Evolutionary conservation across 176 grass and related monocot genomes (phyloP), one percentile per base, ranked within the genome.

Genomic region (Lolium multiflorum): DNA sequence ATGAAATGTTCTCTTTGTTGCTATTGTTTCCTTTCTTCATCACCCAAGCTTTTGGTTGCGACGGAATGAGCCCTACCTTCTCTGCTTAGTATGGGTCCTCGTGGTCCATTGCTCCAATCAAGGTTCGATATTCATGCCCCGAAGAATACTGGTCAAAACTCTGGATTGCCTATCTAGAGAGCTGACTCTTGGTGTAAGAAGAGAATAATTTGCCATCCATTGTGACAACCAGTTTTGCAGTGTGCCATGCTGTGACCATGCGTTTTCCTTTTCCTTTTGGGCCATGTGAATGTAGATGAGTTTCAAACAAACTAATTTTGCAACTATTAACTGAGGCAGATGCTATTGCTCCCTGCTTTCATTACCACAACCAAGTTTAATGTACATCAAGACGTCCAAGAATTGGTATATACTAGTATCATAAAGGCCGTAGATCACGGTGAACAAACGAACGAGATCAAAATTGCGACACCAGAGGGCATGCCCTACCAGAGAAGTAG

Each of bases 31-130:
- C 18, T 35, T 35, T 31, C 3, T 39, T 21, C 4, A 5, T 20
- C 12, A 52, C 9, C 26, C 13, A 26, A 22, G 11, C 51, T 22
- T 78, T 49, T 68, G 25, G 12, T 9, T 74, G 11, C 58, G 51
- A 65, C 21, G 26, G 56, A 77, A 49, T 14, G 13, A 57, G 21
- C 22, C 22, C 57, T 67, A 9, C 70, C 74, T 21, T 82, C 60
- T 37, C 3, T 74, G 31, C 81, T 6, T 54, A 94, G 93, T 94
- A 93, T 92, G 93, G 91, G 31, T 98, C 93, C 10, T 89, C 93
- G 71, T 88, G 93, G 63, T 86, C 91, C 5, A 92, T 98, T 10
- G 90, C 88, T 37, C 86, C 90, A 14, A 96, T 91, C 67, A 92
- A 91, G 66, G 71, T 82, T 92, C 84, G 96, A 65, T 95, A 10